Evolutionary conservation across 768 basidiomycete species (phyloP).

Genomic region (Amanita exitialis): DNA sequence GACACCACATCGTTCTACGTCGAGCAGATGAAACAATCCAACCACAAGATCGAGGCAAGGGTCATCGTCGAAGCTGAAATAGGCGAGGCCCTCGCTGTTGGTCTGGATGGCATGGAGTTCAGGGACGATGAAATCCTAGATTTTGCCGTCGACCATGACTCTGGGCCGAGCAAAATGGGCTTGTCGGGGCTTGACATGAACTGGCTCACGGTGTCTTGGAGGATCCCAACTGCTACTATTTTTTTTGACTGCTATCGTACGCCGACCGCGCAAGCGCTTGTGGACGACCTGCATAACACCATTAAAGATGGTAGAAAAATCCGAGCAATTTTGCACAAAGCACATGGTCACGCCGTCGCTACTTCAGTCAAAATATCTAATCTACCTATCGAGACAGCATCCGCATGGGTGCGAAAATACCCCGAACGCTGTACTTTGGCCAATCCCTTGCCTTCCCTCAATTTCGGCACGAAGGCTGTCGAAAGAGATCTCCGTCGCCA

Average conservation of each 20-base stretch:
- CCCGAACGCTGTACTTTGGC: neutral
- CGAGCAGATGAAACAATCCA: slow-evolving; percentile 17
- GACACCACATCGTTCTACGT: slow-evolving; percentile 24
- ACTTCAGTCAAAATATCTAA: neutral
- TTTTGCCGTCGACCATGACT: slow-evolving; percentile 32
- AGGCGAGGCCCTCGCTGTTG: slow-evolving; percentile 28
- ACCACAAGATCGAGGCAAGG: slow-evolving; percentile 26
- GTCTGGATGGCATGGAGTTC: slow-evolving; percentile 39
- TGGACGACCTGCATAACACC: slow-evolving; percentile 23
- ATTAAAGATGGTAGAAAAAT: slow-evolving; percentile 32
- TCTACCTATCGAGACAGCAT: neutral
- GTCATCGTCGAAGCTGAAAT: slow-evolving; percentile 31
- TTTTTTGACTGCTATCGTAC: slow-evolving; percentile 22
- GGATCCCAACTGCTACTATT: slow-evolving; percentile 31
- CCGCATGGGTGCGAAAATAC: neutral
- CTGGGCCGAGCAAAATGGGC: slow-evolving; percentile 32
- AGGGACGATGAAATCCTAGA: slow-evolving; percentile 25
- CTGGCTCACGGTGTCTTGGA: slow-evolving; percentile 42
- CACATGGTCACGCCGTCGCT: too few relatives aligned
- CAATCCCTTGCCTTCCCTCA: neutral
- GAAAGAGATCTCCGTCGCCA: neutral
- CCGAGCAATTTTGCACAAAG: slow-evolving; percentile 30
- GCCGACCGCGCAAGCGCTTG: slow-evolving; percentile 23
- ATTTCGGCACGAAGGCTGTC: neutral
- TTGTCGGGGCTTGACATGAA: slow-evolving; percentile 21